Base-by-base conservation (phyloP, 768 basidiomycete genomes). In the Suillus lakei region DNA sequence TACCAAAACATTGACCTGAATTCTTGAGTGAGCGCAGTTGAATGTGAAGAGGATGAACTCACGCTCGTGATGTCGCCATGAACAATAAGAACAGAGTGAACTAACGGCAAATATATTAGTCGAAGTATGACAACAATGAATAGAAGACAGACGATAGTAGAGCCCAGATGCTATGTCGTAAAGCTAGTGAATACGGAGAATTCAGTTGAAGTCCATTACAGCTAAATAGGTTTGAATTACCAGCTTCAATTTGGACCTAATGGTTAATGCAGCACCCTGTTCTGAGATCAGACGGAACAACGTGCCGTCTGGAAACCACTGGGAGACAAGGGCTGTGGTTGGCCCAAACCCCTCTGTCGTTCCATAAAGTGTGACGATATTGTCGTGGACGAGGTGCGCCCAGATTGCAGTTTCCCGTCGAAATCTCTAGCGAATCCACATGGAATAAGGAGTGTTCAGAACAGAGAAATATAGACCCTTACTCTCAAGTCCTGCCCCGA, bases 1-100 rank as follows among this genome's bases (percentile, higher is more conserved):
- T 50, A 84, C 76, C 21, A 82, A 74, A 53, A 84, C 75, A 64
- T 82, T 84, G 1, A 79, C 76, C 80, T 82, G 65, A 10, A 28
- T 10, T n/a, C 2, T 26, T 16, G 13, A 6, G 36, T 60, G 36
- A 38, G 26, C 5, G 32, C 16, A n/a, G 5, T 60, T 18, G 0
- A 5, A 60, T n/a, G 23, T n/a, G n/a, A n/a, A n/a, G n/a, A n/a
- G n/a, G n/a, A n/a, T n/a, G n/a, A n/a, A n/a, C n/a, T n/a, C n/a
- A 60, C 58, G 58, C 58, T 39, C 8, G 61, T 50, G 28, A 65
- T 28, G 23, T 61, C 43, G 3, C 60, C 60, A 28, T 61, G 60
- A 15, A 61, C 58, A 18, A 61, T 34, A 13, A n/a, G 21, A 12
- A 32, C 8, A 36, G 23, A 46, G 16, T 61, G 60, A 23, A 61